A percentile compares a stretch with the other conserved stretches of the same genome.
These are phyloP conservation scores for Knufia fluminis DNA, from an alignment of 2,329 filamentous ascomycete genomes.

Conservation along the genomic window DNA sequence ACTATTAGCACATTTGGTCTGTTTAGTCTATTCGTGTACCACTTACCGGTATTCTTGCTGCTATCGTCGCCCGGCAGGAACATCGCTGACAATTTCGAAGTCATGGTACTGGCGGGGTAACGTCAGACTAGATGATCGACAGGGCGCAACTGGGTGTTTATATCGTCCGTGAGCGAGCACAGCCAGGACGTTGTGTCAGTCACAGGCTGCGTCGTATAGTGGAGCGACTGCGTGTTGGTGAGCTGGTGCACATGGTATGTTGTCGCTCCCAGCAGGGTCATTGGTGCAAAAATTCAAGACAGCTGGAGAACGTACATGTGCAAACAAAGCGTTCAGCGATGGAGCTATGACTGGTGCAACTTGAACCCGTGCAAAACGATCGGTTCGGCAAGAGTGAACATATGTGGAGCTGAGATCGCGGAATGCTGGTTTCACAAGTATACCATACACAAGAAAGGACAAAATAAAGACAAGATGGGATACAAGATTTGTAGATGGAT, in stretches of 20 bases:
- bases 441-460: background rate
- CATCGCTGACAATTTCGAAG: constrained; percentile 21
- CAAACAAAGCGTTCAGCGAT: constrained; percentile 4
- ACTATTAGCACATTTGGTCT: background rate
- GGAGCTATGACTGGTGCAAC: constrained; percentile 1
- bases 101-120: constrained; percentile 13
- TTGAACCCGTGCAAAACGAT: background rate
- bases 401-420: constrained; percentile 1
- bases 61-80: constrained; percentile 20
- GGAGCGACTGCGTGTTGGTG: constrained; percentile 6
- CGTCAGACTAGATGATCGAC: background rate
- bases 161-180: background rate
- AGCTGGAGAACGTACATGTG: constrained; percentile 6
- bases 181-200: background rate
- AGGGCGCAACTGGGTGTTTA: background rate
- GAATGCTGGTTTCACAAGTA: background rate
- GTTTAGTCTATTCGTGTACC: background rate
- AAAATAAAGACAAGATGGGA: background rate
- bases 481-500: background rate
- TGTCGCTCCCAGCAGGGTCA: background rate
- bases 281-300: constrained; percentile 2
- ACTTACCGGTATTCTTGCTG: constrained; percentile 16
- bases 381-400: background rate
- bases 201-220: background rate
- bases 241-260: constrained; percentile 5